Conservation (phyloP, 2,329 filamentous ascomycete genomes). For the Xylaria sp. region DNA sequence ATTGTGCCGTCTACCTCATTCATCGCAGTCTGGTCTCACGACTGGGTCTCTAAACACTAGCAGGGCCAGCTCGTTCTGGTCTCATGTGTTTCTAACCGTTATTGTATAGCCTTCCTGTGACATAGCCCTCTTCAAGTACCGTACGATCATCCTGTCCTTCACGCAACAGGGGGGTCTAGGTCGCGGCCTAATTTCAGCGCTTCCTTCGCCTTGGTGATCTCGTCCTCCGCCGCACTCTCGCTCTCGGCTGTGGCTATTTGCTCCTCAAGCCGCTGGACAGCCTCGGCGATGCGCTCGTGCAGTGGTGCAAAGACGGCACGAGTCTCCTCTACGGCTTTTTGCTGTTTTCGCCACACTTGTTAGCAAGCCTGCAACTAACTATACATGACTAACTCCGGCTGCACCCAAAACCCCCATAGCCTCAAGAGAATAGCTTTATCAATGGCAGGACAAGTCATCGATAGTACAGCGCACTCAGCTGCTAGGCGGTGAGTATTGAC, state of each 20-base stretch:
- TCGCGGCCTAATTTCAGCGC: slow-evolving; percentile 57
- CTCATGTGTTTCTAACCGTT: neutral
- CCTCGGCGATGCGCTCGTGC: slow-evolving; percentile 71
- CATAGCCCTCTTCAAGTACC: neutral
- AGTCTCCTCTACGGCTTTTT: slow-evolving; percentile 84
- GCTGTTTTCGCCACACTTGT: slow-evolving; percentile 52
- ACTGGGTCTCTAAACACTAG: neutral
- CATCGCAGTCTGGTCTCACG: neutral
- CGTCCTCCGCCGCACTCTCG: slow-evolving; percentile 51
- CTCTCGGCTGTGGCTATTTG: slow-evolving; percentile 70
- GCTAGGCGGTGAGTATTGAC: neutral
- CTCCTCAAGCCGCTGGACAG: slow-evolving; percentile 75
- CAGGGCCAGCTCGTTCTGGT: neutral
- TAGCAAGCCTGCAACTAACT: neutral
- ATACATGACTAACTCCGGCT: neutral
- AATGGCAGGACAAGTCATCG: neutral
- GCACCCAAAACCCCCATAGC: too few species aligned
- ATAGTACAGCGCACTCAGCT: neutral
- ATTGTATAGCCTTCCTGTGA: neutral
- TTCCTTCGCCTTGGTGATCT: slow-evolving; percentile 62
- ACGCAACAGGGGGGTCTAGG: slow-evolving; percentile 37
- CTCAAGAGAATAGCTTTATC: too few species aligned
- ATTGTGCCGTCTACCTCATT: neutral
- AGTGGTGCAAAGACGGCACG: slow-evolving; percentile 79
- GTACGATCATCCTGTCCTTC: slow-evolving; percentile 4